Evolutionary conservation across 805 yeast genomes (phyloP), one percentile per base, ranked within the genome.

Genomic region (Metschnikowia chrysomelidarum): DNA sequence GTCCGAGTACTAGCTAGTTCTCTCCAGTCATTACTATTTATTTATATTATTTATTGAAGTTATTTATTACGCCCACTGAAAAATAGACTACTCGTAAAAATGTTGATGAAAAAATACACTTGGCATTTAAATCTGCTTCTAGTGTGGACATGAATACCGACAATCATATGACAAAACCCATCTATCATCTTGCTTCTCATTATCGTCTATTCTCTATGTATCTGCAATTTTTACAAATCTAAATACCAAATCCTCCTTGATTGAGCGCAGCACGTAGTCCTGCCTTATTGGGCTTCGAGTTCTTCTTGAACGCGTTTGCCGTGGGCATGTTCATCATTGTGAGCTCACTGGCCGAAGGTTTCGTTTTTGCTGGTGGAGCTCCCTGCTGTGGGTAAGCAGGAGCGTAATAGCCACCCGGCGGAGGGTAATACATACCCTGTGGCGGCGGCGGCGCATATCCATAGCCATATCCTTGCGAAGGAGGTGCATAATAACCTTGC

Each of bases 231-330:
- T n/a, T n/a, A n/a, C n/a, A 11, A 17, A 7, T 23, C 32, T 59
- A 82, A 23, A 83, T 80, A 29, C 91, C 91, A 60, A 82, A 83
- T 36, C 71, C 71, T 19, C 83, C 84, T 38, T 75, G 77, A 50
- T 75, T 73, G 31, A 83, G 69, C 2, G 86, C 85, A 33, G 77
- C 72, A 47, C 87, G 69, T 28, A 83, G 65, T 34, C 71, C 67
- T 26, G 76, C 80, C 49, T 80, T 77, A 47, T 75, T 75, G 22
- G 65, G 57, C 16, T 54, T 61, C 33, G 61, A 56, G 50, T 66
- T 76, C 51, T 69, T 69, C 19, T 59, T 52, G 32, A 59, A 49
- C 34, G 51, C 58, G 15, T 51, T 60, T 4, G 70, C 63, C 5
- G 68, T 46, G 4, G 83, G 84, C 61, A 75, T 63, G 23, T 60